A percentile compares a stretch with the other conserved stretches of the same genome.
Conservation (phyloP, 148 eudicot species). For the Cornus controversa region DNA sequence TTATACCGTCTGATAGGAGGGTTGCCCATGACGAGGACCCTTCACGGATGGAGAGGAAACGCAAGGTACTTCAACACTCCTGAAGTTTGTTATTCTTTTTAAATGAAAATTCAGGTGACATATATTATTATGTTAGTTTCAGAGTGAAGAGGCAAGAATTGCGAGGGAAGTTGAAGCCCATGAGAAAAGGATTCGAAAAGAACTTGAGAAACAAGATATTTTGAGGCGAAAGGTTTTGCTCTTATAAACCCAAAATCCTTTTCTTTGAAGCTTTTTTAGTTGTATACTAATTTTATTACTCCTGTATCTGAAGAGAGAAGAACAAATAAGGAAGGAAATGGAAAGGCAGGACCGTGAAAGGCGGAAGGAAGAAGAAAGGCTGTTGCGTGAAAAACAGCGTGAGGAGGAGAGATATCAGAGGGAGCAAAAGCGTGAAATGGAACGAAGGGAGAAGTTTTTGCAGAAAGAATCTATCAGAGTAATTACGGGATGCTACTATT, state of each 20-base stretch:
- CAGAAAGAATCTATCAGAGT: constrained; percentile 78
- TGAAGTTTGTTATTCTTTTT: neutral
- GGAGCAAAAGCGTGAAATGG: constrained; percentile 95
- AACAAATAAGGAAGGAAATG: constrained; percentile 90
- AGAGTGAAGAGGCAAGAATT: constrained; percentile 85
- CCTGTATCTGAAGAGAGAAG: constrained; percentile 67
- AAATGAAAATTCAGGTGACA: neutral
- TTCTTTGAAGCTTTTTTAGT: constrained; percentile 6
- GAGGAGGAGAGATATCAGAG: constrained; percentile 84
- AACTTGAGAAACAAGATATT: constrained; percentile 89
- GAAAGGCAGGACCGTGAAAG: constrained; percentile 93
- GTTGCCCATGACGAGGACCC: constrained; percentile 57
- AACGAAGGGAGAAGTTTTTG: constrained; percentile 75
- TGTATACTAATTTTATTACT: constrained; percentile 16
- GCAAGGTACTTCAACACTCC: constrained; percentile 52
- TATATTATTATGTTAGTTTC: constrained; percentile 10
- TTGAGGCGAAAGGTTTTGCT: constrained; percentile 73
- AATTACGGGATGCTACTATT: constrained; percentile 24
- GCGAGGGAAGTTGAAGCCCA: constrained; percentile 82
- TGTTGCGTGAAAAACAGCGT: constrained; percentile 86
- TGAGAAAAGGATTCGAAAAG: constrained; percentile 88
- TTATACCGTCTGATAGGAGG: constrained; percentile 48
- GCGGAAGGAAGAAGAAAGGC: constrained; percentile 85
- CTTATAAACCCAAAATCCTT: neutral
- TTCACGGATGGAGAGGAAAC: constrained; percentile 64